Base-by-base conservation (phyloP, 164 flowering plant species). In the Kalanchoe fedtschenkoi region DNA sequence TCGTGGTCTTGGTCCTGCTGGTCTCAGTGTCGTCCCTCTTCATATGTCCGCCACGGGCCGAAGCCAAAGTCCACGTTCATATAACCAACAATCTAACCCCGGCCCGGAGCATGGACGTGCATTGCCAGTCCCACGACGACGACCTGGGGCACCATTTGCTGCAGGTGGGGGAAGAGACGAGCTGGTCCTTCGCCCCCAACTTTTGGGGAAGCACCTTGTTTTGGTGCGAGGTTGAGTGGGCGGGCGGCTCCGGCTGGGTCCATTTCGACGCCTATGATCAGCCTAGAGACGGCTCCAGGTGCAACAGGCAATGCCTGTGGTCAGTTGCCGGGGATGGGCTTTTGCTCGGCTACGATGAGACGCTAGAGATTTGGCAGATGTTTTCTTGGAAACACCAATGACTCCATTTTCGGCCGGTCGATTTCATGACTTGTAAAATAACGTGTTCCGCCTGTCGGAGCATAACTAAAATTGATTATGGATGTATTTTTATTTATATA, bases 221-320 rank as follows among this genome's bases (percentile, higher is more conserved):
- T 53, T 70, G 35, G 26, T 70, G 77, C 24, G 55, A 62, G 0
- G 67, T 72, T 24, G 62, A 66, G 46, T 69, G 71, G 71, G 37
- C 6, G 2, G 34, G 37, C 10, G 44, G 51, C 6, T 33, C 61
- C 6, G 43, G 24, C 0, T 60, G 64, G 72, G 62, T 53, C 19
- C 69, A 62, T 65, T 72, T 68, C 28, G 71, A 68, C 68, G 69
- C 66, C 5, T 72, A 62, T 19, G 34, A 60, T 1, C 32, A 53
- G 11, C 0, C 46, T 0, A 29, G 61, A 1, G 75, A 72, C 37
- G 29, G 15, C 0, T 14, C 32, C 0, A 57, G 69, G 29, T 68
- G 75, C 39, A 41, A 29, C 6, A 37, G 61, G 3, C 53, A 62
- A 29, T 72, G 75, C 28, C 53, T 19, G 15, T 68, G 75, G 75